phyloP scores from a whole-genome alignment of 1,139 yeast genomes.

The Hyphopichia burtonii region DNA sequence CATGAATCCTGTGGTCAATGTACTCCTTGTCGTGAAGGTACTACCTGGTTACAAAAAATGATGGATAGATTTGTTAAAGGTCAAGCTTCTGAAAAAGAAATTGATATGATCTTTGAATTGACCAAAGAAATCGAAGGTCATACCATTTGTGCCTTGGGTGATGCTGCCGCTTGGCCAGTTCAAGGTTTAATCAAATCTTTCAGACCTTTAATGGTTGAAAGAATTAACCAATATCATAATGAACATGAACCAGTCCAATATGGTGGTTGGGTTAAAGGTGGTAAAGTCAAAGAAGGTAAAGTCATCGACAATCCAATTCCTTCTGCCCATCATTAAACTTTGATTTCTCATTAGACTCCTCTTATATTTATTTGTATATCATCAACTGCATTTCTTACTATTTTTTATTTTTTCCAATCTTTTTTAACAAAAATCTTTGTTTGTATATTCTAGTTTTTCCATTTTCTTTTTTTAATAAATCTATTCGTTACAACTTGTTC shows the following conservation, averaged over 20 bases:
- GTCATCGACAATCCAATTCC: conserved; percentile 64
- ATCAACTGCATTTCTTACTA: neutral
- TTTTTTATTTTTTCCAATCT: neutral
- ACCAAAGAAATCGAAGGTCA: conserved; percentile 87
- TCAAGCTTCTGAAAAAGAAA: conserved; percentile 76
- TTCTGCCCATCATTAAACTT: conserved; percentile 34
- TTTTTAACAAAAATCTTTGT: neutral
- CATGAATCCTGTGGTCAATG: conserved; percentile 95
- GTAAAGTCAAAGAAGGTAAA: conserved; percentile 62
- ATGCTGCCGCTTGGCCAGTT: conserved; percentile 92
- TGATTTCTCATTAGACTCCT: neutral
- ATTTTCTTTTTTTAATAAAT: neutral
- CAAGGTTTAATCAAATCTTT: conserved; percentile 83
- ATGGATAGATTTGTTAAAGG: conserved; percentile 80
- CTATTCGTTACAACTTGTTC: neutral
- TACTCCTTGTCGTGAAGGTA: conserved; percentile 94
- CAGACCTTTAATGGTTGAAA: conserved; percentile 76
- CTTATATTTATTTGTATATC: conserved; percentile 2
- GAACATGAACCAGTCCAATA: conserved; percentile 44
- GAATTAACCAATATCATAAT: conserved; percentile 54
- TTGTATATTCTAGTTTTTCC: neutral
- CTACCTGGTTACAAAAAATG: conserved; percentile 79
- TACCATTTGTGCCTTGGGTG: conserved; percentile 88
- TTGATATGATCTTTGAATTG: conserved; percentile 78
- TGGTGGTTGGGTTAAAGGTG: conserved; percentile 79